phyloP scores from a whole-genome alignment of 768 basidiomycete species.

The Tephrocybe rancida region DNA sequence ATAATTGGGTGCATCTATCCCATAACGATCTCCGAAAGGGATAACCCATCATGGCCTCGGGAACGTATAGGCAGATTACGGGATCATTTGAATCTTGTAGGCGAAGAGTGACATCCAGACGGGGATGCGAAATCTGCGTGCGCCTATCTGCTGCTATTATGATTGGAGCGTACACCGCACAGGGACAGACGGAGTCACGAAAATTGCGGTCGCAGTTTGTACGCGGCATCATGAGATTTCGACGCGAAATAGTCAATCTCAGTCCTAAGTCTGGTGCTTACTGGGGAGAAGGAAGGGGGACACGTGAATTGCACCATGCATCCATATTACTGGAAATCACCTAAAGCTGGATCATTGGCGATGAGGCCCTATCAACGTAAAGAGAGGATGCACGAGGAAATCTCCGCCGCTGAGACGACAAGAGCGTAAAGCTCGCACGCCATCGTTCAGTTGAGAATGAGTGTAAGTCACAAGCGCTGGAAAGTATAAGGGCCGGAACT shows the following conservation, averaged over 20 bases:
- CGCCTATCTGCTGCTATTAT: background rate
- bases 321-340: no score
- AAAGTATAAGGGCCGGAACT: no score
- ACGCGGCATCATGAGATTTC: slow-evolving; percentile 1
- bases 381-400: no score
- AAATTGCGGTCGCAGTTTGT: slow-evolving; percentile 6
- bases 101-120: background rate
- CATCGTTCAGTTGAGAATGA: no score
- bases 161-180: background rate
- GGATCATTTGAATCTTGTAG: background rate
- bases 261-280: no score
- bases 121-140: slow-evolving; percentile 12
- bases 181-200: slow-evolving; percentile 1
- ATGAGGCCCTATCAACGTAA: no score
- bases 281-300: no score
- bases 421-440: no score
- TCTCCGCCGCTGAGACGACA: no score
- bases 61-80: background rate
- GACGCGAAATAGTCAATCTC: slow-evolving; percentile 1
- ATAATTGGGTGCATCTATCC: background rate
- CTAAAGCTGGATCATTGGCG: no score
- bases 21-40: background rate
- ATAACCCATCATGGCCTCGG: background rate
- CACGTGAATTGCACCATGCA: no score
- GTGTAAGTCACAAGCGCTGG: no score